phyloP scores from a whole-genome alignment of 768 basidiomycete species.

The Pulveroboletus frians region DNA sequence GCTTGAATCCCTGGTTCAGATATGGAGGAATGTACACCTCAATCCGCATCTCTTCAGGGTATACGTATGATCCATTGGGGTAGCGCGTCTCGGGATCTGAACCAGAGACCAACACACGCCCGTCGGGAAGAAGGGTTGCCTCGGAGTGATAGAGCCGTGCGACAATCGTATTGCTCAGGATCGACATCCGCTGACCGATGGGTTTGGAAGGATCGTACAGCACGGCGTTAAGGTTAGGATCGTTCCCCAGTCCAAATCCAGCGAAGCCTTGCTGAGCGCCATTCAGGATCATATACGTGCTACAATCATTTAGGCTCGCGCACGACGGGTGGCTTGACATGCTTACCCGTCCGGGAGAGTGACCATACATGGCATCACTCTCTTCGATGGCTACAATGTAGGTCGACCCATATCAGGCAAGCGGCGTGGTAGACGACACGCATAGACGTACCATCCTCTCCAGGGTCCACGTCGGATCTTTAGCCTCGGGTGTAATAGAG shows the following conservation, averaged over 20 bases:
- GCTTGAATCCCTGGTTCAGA: slow-evolving; percentile 54
- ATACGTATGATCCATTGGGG: slow-evolving; percentile 36
- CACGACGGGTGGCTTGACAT: too few species aligned
- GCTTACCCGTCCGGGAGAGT: slow-evolving; percentile 46
- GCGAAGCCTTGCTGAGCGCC: slow-evolving; percentile 67
- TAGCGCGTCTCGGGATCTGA: slow-evolving; percentile 60
- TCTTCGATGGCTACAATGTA: slow-evolving; percentile 50
- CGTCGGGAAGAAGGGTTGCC: slow-evolving; percentile 69
- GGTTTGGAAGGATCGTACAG: slow-evolving; percentile 67
- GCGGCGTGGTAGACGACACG: background rate
- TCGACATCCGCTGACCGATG: slow-evolving; percentile 56
- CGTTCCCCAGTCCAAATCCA: slow-evolving; percentile 63
- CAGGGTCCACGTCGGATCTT: slow-evolving; percentile 59
- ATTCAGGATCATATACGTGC: slow-evolving; percentile 74
- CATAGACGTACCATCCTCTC: slow-evolving; percentile 67
- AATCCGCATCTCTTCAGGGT: slow-evolving; percentile 73
- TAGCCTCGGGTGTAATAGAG: slow-evolving; percentile 57
- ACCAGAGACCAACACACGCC: slow-evolving; percentile 69
- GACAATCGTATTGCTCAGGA: slow-evolving; percentile 63
- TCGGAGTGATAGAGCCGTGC: slow-evolving; percentile 77
- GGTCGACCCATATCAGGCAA: background rate
- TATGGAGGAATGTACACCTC: slow-evolving; percentile 88
- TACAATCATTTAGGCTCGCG: slow-evolving; percentile 32
- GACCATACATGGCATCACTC: slow-evolving; percentile 75
- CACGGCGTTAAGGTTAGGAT: slow-evolving; percentile 60